Base-by-base conservation (phyloP, 106 monocot genomes). In the Iris macrosiphon region DNA sequence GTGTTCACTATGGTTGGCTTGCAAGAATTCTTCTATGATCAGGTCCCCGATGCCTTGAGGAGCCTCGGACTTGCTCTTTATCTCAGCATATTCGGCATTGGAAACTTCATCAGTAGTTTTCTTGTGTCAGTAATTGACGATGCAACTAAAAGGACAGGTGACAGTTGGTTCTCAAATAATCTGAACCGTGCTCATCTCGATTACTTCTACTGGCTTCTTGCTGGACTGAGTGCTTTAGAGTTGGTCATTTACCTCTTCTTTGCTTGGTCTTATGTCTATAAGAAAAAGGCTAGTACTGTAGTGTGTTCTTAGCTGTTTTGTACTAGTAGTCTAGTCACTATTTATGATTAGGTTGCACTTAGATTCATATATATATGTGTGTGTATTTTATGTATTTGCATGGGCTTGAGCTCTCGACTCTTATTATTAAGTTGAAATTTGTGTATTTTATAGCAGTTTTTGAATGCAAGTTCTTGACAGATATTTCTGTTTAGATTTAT, bases 11-110 rank as follows among this genome's bases (percentile, higher is more conserved):
- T 80, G 18, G 64, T 79, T 43, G 79, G 79, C 15, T 13, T 79
- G 50, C 79, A 74, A 45, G 73, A 79, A 37, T 79, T 79, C 40
- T 79, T 69, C 69, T 79, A 79, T 32, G 79, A 69, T 55, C 79
- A 79, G 42, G 69, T 79, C 18, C 73, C 73, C 20, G 63, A 73
- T 34, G 45, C 52, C 39, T 27, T 79, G 29, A 67, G 79, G 27
- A 79, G 79, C 28, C 52, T 79, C 2, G 68, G 79, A 6, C 59
- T 79, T 10, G 79, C 79, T 11, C 56, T 73, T 25, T 74, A 69
- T 32, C 18, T 69, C 17, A 73, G 79, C 48, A 64, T 79, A 23
- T 52, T 69, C n/a, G 79, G 73, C 16, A 44, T 74, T 4, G 79
- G 73, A 5, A 60, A 19, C 32, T 69, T 79, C 30, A 73, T 79